Evolutionary conservation across 768 basidiomycete genomes (phyloP).

Genomic region (Lepiota brunneoincarnata): DNA sequence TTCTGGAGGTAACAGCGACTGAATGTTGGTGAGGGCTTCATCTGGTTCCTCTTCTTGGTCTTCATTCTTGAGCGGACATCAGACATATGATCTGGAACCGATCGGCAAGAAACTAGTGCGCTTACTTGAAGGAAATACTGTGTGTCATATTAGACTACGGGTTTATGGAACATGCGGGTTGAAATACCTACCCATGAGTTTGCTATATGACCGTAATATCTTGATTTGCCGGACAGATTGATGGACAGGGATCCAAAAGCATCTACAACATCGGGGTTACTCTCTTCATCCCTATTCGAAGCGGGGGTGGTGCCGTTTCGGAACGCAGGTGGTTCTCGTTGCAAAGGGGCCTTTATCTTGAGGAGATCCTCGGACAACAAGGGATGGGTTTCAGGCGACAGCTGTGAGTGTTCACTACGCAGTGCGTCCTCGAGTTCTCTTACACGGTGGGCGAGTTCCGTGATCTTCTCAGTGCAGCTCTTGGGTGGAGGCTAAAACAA

Average conservation of each 20-base stretch:
- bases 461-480: slow-evolving; percentile 83
- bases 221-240: slow-evolving; percentile 66
- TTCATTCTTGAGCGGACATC: slow-evolving; percentile 59
- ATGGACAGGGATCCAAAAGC: slow-evolving; percentile 81
- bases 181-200: slow-evolving; percentile 64
- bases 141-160: slow-evolving; percentile 8
- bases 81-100: slow-evolving; percentile 15
- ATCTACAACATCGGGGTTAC: slow-evolving; percentile 67
- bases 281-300: slow-evolving; percentile 59
- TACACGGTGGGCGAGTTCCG: slow-evolving; percentile 68
- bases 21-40: slow-evolving; percentile 45
- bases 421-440: slow-evolving; percentile 76
- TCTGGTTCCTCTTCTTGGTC: slow-evolving; percentile 44
- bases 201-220: slow-evolving; percentile 74
- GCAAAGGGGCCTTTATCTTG: slow-evolving; percentile 72
- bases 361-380: slow-evolving; percentile 72
- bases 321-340: slow-evolving; percentile 53
- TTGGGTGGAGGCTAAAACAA: slow-evolving; percentile 77
- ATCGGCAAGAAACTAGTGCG: neutral
- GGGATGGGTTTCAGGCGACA: slow-evolving; percentile 61
- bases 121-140: slow-evolving; percentile 76
- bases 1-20: slow-evolving; percentile 56
- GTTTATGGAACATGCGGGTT: slow-evolving; percentile 13
- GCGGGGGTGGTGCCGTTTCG: slow-evolving; percentile 33
- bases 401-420: slow-evolving; percentile 52